phyloP scores from a whole-genome alignment of 2,329 filamentous ascomycete genomes.

The Aspergillus sp. region DNA sequence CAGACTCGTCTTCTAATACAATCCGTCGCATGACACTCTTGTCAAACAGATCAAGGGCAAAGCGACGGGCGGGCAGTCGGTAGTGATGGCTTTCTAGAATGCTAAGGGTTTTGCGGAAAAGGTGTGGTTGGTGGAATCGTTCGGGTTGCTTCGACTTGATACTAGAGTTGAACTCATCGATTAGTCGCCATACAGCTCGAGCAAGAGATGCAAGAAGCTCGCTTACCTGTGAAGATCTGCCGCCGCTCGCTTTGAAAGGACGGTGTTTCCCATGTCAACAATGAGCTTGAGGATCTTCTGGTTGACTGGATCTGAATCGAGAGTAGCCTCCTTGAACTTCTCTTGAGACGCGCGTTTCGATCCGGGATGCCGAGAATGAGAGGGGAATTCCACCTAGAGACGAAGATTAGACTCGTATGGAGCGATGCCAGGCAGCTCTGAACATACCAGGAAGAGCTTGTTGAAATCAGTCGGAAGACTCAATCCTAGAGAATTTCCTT shows the following conservation, averaged over 20 bases:
- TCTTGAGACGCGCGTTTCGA: slow-evolving; percentile 43
- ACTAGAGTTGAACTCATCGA: slow-evolving; percentile 47
- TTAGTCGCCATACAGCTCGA: slow-evolving; percentile 1
- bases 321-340: slow-evolving; percentile 58
- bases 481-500: slow-evolving; percentile 81
- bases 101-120: slow-evolving; percentile 83
- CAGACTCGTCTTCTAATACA: slow-evolving; percentile 71
- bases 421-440: background rate
- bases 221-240: slow-evolving; percentile 68
- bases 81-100: slow-evolving; percentile 89
- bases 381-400: slow-evolving; percentile 34
- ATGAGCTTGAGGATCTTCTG: slow-evolving; percentile 79
- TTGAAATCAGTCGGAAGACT: slow-evolving; percentile 79
- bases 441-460: slow-evolving; percentile 72
- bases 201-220: background rate
- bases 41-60: slow-evolving; percentile 92
- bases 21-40: slow-evolving; percentile 82
- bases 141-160: slow-evolving; percentile 73
- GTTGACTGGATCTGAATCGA: slow-evolving; percentile 63
- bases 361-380: slow-evolving; percentile 42
- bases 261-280: slow-evolving; percentile 87
- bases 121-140: slow-evolving; percentile 70
- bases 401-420: slow-evolving; percentile 1
- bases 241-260: slow-evolving; percentile 84
- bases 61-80: slow-evolving; percentile 78